These are phyloP conservation scores for Claviceps pusilla DNA, from an alignment of 2,329 filamentous ascomycete genomes.

Conservation along the genomic window DNA sequence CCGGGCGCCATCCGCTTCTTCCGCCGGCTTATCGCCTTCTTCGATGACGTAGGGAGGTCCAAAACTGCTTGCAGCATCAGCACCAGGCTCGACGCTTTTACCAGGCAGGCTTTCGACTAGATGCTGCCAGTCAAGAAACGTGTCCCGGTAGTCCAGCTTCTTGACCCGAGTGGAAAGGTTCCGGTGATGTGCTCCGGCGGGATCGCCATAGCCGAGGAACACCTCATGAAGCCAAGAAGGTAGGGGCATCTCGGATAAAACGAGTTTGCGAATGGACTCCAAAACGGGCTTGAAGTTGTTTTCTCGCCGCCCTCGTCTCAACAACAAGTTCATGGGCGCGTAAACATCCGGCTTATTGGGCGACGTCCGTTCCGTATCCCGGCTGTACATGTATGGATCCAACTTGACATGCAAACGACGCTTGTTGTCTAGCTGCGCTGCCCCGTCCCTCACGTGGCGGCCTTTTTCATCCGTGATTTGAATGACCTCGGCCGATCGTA, in stretches of 20 bases:
- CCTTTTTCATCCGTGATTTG: constrained; percentile 79
- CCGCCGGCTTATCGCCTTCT: constrained; percentile 38
- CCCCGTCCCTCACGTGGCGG: constrained; percentile 48
- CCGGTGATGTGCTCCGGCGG: constrained; percentile 72
- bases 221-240: constrained; percentile 92
- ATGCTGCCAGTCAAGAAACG: constrained; percentile 91
- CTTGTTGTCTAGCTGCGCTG: constrained; percentile 48
- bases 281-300: constrained; percentile 96
- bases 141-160: constrained; percentile 80
- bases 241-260: constrained; percentile 69
- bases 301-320: constrained; percentile 71
- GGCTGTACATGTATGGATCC: constrained; percentile 62
- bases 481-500: constrained; percentile 74
- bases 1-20: constrained; percentile 36
- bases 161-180: constrained; percentile 63
- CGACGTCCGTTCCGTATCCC: constrained; percentile 52
- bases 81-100: constrained; percentile 66
- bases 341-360: constrained; percentile 67
- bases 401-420: constrained; percentile 67
- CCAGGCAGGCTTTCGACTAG: constrained; percentile 79
- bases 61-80: constrained; percentile 57
- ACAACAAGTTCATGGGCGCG: constrained; percentile 67
- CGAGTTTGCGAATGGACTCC: constrained; percentile 76
- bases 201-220: constrained; percentile 93
- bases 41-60: constrained; percentile 79